Conservation (phyloP, 345 rosid genomes). For the Murraya paniculata region DNA sequence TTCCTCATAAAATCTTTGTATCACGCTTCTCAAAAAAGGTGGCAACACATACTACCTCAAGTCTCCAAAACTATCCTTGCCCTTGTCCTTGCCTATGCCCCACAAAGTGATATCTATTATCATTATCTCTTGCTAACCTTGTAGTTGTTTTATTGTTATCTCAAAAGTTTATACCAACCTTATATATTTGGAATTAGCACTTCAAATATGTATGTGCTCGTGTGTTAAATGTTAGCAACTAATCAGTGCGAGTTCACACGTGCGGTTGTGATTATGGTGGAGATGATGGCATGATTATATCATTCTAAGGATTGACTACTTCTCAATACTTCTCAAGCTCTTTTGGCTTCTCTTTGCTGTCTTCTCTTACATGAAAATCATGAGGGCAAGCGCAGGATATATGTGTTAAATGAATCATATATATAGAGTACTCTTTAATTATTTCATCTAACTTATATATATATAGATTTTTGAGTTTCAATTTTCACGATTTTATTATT, state of each 20-base stretch:
- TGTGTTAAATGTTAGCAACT: conserved; percentile 19
- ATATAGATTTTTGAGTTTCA: neutral
- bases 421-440: neutral
- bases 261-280: conserved; percentile 12
- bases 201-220: neutral
- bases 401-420: neutral
- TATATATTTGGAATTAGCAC: neutral
- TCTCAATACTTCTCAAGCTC: conserved; percentile 23
- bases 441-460: neutral
- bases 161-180: neutral
- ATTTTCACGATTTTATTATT: neutral
- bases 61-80: conserved; percentile 10
- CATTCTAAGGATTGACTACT: conserved; percentile 32
- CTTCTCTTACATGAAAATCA: conserved; percentile 38
- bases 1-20: neutral
- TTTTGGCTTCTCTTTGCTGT: conserved; percentile 34
- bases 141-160: neutral
- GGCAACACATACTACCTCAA: conserved; percentile 32
- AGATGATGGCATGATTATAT: conserved; percentile 20
- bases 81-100: no score
- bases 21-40: conserved; percentile 20
- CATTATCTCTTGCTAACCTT: neutral
- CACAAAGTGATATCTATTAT: no score
- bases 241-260: conserved; percentile 21
- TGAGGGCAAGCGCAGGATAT: conserved; percentile 38